These are phyloP conservation scores for Nakazawaea ernobii DNA, from an alignment of 805 yeast genomes.

Conservation along the genomic window DNA sequence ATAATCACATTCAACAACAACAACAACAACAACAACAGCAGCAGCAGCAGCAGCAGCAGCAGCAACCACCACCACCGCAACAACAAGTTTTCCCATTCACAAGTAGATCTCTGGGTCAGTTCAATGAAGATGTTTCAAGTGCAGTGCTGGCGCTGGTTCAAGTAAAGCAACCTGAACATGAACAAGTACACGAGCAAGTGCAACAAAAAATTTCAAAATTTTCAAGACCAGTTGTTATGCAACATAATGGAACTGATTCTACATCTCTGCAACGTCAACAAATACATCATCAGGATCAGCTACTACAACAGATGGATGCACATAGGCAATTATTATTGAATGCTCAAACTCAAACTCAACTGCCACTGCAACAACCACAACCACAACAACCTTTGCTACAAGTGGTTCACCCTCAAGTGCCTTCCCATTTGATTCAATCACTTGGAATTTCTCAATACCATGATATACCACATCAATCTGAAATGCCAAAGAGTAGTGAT, in stretches of 20 bases:
- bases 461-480: not conserved
- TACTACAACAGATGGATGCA: not conserved
- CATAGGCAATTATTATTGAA: not conserved
- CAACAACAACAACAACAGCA: not conserved
- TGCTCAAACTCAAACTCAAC: not conserved
- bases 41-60: not conserved
- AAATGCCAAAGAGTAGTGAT: not conserved
- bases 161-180: slow-evolving; percentile 15
- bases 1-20: not conserved
- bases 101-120: slow-evolving; percentile 8
- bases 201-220: slow-evolving; percentile 7
- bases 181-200: slow-evolving; percentile 12
- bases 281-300: slow-evolving; percentile 13
- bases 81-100: not conserved
- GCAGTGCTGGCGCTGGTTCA: slow-evolving; percentile 12
- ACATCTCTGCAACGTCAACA: not conserved
- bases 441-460: not conserved
- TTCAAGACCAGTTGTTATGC: not conserved
- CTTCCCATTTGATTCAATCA: slow-evolving; percentile 4
- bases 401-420: not conserved
- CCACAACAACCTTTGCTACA: slow-evolving; percentile 5
- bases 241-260: not conserved
- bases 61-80: not conserved
- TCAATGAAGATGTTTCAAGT: slow-evolving; percentile 11
- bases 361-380: slow-evolving; percentile 4